Conservation (phyloP, 306 rosid species). For the Medicago lupulina region DNA sequence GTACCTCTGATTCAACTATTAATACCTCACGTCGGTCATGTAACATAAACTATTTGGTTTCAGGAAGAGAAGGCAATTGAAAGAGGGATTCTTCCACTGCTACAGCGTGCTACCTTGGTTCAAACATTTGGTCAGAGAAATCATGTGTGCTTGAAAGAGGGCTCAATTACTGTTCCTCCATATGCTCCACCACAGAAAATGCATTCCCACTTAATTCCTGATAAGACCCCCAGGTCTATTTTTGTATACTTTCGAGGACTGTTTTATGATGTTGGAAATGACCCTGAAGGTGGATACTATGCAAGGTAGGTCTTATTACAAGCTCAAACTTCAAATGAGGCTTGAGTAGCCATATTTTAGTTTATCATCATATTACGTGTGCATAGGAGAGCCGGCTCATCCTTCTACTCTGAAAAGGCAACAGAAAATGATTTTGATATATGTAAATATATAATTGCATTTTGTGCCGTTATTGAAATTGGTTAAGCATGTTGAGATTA, state of each 20-base stretch:
- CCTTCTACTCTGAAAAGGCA: conserved; percentile 10
- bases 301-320: conserved; percentile 66
- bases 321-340: conserved; percentile 26
- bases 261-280: conserved; percentile 91
- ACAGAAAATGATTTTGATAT: background rate
- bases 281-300: conserved; percentile 94
- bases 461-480: conserved; percentile 8
- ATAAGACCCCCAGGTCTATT: conserved; percentile 80
- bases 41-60: conserved; percentile 26
- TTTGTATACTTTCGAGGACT: conserved; percentile 89
- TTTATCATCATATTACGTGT: conserved; percentile 20
- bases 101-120: conserved; percentile 81
- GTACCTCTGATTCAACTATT: no score
- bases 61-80: conserved; percentile 95
- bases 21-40: background rate
- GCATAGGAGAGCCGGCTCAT: conserved; percentile 22
- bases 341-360: conserved; percentile 1
- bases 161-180: conserved; percentile 84
- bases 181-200: conserved; percentile 94
- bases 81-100: conserved; percentile 81
- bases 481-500: conserved; percentile 1
- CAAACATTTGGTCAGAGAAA: conserved; percentile 91
- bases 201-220: conserved; percentile 84
- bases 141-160: conserved; percentile 87
- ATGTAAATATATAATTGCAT: background rate